phyloP scores from a whole-genome alignment of 2,329 filamentous ascomycete genomes.

The Myrmaecium sp. region DNA sequence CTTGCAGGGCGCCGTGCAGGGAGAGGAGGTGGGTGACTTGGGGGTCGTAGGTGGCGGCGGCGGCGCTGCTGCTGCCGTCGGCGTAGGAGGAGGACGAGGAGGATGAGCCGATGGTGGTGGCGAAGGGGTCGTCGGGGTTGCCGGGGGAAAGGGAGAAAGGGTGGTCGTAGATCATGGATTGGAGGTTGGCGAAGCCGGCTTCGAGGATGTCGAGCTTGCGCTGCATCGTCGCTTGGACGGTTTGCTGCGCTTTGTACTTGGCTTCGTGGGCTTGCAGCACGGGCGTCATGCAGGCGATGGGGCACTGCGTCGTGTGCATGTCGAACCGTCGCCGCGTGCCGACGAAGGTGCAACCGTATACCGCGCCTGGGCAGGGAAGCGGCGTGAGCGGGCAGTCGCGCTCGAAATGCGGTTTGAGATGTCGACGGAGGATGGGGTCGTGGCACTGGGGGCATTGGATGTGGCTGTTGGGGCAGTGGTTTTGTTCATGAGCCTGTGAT shows the following conservation, averaged over 20 bases:
- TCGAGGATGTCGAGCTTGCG: constrained; percentile 29
- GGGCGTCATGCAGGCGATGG: constrained; percentile 30
- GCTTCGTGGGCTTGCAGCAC: constrained; percentile 25
- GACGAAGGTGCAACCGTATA: constrained; percentile 25
- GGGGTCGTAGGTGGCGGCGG: constrained; percentile 25
- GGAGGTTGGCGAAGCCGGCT: constrained; percentile 25
- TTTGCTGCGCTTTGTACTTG: constrained; percentile 26
- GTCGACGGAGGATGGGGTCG: constrained; percentile 22
- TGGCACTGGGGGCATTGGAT: constrained; percentile 26
- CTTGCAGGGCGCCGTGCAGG: constrained; percentile 42
- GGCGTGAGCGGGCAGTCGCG: constrained; percentile 24
- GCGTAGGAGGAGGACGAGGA: constrained; percentile 18
- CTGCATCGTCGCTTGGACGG: constrained; percentile 23
- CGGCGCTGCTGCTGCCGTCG: constrained; percentile 10
- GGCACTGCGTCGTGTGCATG: constrained; percentile 24
- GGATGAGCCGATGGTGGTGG: constrained; percentile 8
- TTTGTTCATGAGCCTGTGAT: constrained; percentile 24
- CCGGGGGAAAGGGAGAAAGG: constrained; percentile 13
- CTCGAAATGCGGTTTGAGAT: constrained; percentile 24
- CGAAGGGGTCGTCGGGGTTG: constrained; percentile 17
- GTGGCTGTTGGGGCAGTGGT: constrained; percentile 33
- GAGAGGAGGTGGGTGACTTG: constrained; percentile 41
- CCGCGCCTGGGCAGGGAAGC: constrained; percentile 25
- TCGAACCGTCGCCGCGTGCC: constrained; percentile 23
- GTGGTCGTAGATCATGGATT: constrained; percentile 17